These are phyloP conservation scores for Cajanus cajan DNA, from an alignment of 306 rosid species.

Conservation along the genomic window DNA sequence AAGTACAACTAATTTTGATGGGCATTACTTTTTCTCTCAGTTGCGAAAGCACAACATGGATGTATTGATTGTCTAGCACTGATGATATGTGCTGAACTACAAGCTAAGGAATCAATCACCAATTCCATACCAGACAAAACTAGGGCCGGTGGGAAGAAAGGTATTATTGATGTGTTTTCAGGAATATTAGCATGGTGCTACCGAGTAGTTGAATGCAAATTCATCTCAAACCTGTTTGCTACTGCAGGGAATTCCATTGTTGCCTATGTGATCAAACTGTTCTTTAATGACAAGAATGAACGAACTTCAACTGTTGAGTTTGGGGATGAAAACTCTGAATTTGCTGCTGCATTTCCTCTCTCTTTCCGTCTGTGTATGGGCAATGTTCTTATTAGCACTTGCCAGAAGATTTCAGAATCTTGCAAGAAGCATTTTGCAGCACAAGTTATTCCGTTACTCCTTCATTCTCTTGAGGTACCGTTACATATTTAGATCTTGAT, in stretches of 20 bases:
- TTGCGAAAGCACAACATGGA: constrained; percentile 86
- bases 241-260: constrained; percentile 45
- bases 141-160: constrained; percentile 43
- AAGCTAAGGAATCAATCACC: constrained; percentile 43
- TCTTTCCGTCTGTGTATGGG: constrained; percentile 81
- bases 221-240: constrained; percentile 32
- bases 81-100: constrained; percentile 80
- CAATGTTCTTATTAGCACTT: constrained; percentile 84
- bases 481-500: constrained; percentile 1
- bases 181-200: constrained; percentile 4
- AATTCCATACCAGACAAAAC: constrained; percentile 34
- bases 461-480: constrained; percentile 64
- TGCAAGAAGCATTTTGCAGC: constrained; percentile 54
- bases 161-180: constrained; percentile 30
- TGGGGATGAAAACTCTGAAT: constrained; percentile 22
- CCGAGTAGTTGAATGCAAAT: constrained; percentile 25
- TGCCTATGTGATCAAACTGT: constrained; percentile 45
- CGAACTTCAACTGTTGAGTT: constrained; percentile 29
- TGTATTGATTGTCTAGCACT: constrained; percentile 92
- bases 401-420: constrained; percentile 71
- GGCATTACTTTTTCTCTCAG: constrained; percentile 42
- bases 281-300: constrained; percentile 33
- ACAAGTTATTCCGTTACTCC: constrained; percentile 57
- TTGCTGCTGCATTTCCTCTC: constrained; percentile 43
- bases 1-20: constrained; percentile 7